phyloP scores from a whole-genome alignment of 2,329 filamentous ascomycete genomes.

The Neonectria ditissima region DNA sequence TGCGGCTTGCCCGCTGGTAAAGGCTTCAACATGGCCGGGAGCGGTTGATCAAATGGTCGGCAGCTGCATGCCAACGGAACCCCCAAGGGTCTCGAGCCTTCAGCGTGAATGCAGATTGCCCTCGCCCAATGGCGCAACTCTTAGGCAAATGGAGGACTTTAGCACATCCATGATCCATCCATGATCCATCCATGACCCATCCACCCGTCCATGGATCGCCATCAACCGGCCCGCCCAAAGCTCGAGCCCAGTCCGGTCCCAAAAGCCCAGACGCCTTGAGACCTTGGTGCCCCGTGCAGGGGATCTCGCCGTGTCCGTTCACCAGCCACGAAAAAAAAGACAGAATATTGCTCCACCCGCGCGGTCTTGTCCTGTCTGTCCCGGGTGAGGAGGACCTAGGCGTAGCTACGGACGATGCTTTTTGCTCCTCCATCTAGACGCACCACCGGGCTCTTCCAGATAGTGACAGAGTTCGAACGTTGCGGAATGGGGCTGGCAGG shows the following conservation, averaged over 20 bases:
- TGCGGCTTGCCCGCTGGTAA: constrained; percentile 13
- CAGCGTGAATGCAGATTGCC: not conserved
- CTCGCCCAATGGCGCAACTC: constrained; percentile 12
- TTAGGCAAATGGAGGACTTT: constrained; percentile 11
- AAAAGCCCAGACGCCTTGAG: constrained; percentile 17
- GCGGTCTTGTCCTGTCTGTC: not conserved
- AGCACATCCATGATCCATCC: constrained; percentile 4
- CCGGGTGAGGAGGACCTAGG: constrained; percentile 12
- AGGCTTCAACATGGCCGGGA: constrained; percentile 5
- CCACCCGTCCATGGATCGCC: constrained; percentile 1
- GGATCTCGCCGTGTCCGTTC: constrained; percentile 13
- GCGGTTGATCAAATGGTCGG: not conserved
- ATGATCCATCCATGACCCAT: too few relatives aligned
- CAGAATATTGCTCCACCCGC: not conserved
- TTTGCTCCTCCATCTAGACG: not conserved
- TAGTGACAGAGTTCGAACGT: not conserved
- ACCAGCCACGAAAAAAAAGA: constrained; percentile 7
- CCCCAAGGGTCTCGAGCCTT: not conserved
- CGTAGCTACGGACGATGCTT: not conserved
- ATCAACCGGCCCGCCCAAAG: not conserved
- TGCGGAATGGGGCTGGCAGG: not conserved
- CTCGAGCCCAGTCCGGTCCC: not conserved
- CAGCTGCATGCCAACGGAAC: not conserved
- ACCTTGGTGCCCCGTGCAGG: constrained; percentile 19
- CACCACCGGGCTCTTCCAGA: not conserved